These are phyloP conservation scores for Carpediemonas membranifera DNA, from an alignment of 78 protist genomes.

Conservation along the genomic window DNA sequence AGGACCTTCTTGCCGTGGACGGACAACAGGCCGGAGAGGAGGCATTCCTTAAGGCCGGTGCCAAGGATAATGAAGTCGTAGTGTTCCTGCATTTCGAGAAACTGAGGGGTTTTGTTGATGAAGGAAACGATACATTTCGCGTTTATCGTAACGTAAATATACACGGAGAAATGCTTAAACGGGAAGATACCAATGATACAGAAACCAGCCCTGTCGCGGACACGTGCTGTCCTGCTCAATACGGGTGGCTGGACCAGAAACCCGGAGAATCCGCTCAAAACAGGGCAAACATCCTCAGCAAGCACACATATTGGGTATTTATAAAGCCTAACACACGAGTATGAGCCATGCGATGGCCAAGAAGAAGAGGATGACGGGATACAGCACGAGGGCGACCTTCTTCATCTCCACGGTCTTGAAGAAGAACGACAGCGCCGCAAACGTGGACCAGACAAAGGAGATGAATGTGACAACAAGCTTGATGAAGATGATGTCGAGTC, in stretches of 20 bases:
- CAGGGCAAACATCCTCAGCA: no score
- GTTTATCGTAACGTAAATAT: no score
- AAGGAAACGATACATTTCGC: no score
- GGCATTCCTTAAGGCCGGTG: conserved; percentile 87
- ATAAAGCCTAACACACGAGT: no score
- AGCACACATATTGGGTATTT: no score
- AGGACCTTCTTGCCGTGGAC: conserved; percentile 76
- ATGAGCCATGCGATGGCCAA: conserved; percentile 25
- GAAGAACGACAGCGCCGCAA: conserved; percentile 27
- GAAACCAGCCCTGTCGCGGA: no score
- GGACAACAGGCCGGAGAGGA: conserved; percentile 83
- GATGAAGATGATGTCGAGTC: not conserved
- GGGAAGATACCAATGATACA: no score
- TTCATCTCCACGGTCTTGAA: conserved; percentile 7
- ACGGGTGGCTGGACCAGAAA: no score
- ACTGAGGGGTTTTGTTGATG: no score
- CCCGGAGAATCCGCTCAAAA: no score
- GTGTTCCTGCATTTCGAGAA: conserved; percentile 11
- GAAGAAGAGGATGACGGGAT: conserved; percentile 50
- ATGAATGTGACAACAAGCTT: not conserved
- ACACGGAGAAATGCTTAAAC: no score
- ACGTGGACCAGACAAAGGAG: conserved; percentile 5
- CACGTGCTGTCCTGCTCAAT: no score
- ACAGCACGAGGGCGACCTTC: conserved; percentile 22
- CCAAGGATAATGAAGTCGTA: conserved; percentile 8